Conservation (phyloP, 2,329 filamentous ascomycete genomes). For the Clonostachys byssicola region DNA sequence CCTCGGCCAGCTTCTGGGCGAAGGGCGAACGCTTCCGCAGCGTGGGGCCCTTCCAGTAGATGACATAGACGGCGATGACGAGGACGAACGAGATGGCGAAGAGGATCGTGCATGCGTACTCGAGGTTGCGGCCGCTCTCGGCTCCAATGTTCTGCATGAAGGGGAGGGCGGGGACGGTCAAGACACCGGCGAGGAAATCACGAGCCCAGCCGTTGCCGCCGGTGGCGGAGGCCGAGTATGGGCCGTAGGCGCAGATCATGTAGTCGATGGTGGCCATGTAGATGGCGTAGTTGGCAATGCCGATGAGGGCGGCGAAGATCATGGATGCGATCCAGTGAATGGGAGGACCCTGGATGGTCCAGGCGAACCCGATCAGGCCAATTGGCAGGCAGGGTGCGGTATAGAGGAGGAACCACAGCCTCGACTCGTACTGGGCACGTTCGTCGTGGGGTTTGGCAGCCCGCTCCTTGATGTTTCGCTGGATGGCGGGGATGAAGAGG, state of each 20-base stretch:
- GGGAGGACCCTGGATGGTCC: constrained; percentile 51
- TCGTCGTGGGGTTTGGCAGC: constrained; percentile 46
- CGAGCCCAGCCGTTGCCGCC: constrained; percentile 73
- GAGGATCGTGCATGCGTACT: constrained; percentile 60
- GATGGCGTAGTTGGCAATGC: constrained; percentile 69
- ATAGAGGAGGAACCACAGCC: constrained; percentile 62
- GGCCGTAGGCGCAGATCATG: constrained; percentile 71
- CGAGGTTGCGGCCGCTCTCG: constrained; percentile 41
- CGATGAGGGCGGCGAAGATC: constrained; percentile 61
- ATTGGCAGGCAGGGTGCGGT: constrained; percentile 58
- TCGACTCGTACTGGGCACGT: constrained; percentile 64
- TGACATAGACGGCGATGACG: constrained; percentile 59
- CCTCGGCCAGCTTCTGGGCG: constrained; percentile 53
- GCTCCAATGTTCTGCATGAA: constrained; percentile 55
- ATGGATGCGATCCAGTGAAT: constrained; percentile 66
- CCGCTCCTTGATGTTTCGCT: constrained; percentile 46
- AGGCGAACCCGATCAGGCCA: constrained; percentile 67
- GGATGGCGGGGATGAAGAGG: constrained; percentile 53
- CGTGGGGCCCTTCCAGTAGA: constrained; percentile 60
- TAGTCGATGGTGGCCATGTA: constrained; percentile 78
- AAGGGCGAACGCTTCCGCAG: constrained; percentile 60
- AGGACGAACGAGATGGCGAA: constrained; percentile 58
- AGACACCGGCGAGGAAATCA: constrained; percentile 69
- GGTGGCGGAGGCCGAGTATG: constrained; percentile 69
- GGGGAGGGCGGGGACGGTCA: constrained; percentile 64